Evolutionary conservation across 805 yeast species (phyloP), one percentile per base, ranked within the genome.

Genomic region (Wickerhamomyces kurtzmanii): DNA sequence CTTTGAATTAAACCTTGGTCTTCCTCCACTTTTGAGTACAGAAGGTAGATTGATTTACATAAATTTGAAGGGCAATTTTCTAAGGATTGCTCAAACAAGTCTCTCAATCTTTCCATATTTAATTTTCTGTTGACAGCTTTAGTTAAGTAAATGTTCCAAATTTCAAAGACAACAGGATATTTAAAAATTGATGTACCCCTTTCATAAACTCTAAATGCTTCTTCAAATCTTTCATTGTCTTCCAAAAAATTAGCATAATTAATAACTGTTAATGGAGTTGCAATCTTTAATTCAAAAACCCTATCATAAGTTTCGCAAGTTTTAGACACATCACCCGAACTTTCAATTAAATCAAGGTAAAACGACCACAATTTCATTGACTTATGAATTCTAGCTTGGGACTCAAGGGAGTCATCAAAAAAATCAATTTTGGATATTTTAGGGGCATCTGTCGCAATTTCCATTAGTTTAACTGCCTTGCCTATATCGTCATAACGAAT

Each of bases 81-180:
- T 4, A 82, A 39, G 5, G 85, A 68, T 24, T 73, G 71, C 26
- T 84, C 94, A 53, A 82, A 86, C 11, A 80, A 43, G 32, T 82
- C 94, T 20, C 94, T 57, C 5, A 81, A 52, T 35, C 78, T 53
- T 37, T 78, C 85, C 3, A 56, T 31, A 2, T 59, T 51, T 14
- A 67, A 36, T 2, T 34, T 23, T 24, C 47, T 36, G 18, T 49
- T 40, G 18, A 76, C 37, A 0, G 72, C 65, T 30, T 68, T 72
- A 0, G 65, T 51, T 18, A 86, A 46, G 47, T 85, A 87, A 8
- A 68, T 55, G 29, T 66, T 70, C 87, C 89, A 84, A 12, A 86
- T 59, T 39, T 83, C 83, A 40, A 65, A 75, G 23, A 67, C 71
- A 4, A 69, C 61, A 1, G 84, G 76, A 35, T 68, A 74, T 9